A percentile compares a stretch with the other conserved stretches of the same genome.
Conservation (phyloP, 192 early-diverging fungal species). For the Coemansia aciculifera region DNA sequence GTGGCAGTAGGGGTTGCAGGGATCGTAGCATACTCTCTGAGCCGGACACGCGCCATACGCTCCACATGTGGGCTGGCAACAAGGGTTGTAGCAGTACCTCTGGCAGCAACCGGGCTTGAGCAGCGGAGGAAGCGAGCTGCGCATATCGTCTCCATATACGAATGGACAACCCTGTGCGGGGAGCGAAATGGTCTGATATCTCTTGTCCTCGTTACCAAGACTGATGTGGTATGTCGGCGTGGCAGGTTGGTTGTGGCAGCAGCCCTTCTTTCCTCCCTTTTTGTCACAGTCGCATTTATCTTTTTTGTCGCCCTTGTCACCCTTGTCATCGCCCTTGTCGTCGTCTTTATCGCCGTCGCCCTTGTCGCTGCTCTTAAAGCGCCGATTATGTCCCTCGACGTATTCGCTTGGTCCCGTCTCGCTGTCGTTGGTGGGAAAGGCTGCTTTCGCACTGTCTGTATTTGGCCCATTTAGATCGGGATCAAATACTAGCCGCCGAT, state of each 20-base stretch:
- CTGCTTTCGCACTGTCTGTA: background rate
- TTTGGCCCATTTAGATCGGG: background rate
- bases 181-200: conserved; percentile 46
- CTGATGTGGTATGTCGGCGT: conserved; percentile 48
- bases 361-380: background rate
- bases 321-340: background rate
- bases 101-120: conserved; percentile 19
- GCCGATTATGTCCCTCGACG: background rate
- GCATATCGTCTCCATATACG: conserved; percentile 25
- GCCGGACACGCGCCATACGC: conserved; percentile 17
- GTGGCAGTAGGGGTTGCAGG: conserved; percentile 12
- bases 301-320: background rate
- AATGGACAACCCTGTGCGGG: conserved; percentile 40
- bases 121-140: conserved; percentile 19
- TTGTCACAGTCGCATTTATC: conserved; percentile 4
- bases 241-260: conserved; percentile 17
- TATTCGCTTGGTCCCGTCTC: background rate
- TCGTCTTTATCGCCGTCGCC: background rate
- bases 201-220: conserved; percentile 21
- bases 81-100: conserved; percentile 38
- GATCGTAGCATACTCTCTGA: conserved; percentile 22
- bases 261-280: conserved; percentile 13
- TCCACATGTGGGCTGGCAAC: conserved; percentile 32
- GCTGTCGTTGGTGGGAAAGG: background rate
- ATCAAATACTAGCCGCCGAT: background rate